Evolutionary conservation across 1,139 yeast species (phyloP), one percentile per base, ranked within the genome.

Genomic region (Groenewaldozyma auringiensis): DNA sequence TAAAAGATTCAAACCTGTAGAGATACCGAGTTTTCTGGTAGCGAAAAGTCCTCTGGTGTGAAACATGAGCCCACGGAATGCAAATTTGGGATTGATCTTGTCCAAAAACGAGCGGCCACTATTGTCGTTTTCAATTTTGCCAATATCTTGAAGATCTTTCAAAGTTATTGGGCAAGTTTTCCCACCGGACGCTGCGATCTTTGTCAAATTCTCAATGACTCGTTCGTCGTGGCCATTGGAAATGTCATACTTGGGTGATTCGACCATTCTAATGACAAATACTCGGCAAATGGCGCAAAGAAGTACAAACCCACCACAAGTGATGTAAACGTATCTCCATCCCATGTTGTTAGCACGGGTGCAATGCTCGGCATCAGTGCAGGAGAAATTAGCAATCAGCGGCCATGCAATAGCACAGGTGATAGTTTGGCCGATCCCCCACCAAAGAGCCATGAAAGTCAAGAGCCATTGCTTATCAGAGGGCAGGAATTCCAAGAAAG

Each of bases 381-480:
- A 78, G 13, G 76, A 68, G 50, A 66, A 65, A 47, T 70, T 70
- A 27, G 78, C 73, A 46, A 78, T 63, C 45, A 77, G 72, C 0
- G 78, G 80, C 78, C 80, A 78, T 3, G 79, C 74, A 37, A 76
- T 56, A n/a, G 76, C 65, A 21, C 68, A 68, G 6, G 80, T 75
- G 41, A 78, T 64, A 0, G 80, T 72, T 60, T 78, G 82, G 37
- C 83, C 83, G 44, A 79, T 60, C 47, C 81, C 81, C 83, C 83
- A 79, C 67, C 76, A 78, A 25, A 69, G 64, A 4, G 83, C 82
- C 67, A 78, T 69, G 33, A 75, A 65, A 0, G 82, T 76, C 45
- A 76, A 67, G 49, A 79, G 61, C 70, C 73, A 76, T 54, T 76
- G 79, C 53, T 71, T 65, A 43, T 71, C 72, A 39, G 67, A 66